Evolutionary conservation across 1,284 basidiomycete species (phyloP).

Genomic region (Trametes sp.): DNA sequence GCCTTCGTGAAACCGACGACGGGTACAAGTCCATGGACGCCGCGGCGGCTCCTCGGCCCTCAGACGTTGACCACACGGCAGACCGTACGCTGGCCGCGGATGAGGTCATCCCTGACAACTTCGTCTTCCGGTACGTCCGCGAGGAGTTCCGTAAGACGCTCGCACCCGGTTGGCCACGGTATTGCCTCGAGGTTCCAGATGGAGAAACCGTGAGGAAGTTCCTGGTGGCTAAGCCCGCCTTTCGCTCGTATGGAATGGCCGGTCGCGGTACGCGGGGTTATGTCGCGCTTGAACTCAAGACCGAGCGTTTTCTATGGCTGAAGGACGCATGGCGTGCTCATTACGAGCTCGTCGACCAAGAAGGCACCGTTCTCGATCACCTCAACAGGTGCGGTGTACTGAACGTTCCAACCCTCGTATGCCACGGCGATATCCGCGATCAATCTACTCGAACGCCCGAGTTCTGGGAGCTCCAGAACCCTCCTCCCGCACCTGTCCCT

Average conservation of each 20-base stretch:
- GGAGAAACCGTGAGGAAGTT: neutral
- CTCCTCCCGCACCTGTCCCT: neutral
- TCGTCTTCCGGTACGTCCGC: constrained; percentile 19
- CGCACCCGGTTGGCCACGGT: neutral
- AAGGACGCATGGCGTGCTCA: constrained; percentile 27
- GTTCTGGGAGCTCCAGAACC: neutral
- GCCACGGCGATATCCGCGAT: constrained; percentile 22
- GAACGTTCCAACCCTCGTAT: constrained; percentile 21
- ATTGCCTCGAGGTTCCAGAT: neutral
- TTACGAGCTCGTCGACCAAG: constrained; percentile 16
- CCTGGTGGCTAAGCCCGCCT: constrained; percentile 12
- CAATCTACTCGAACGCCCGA: neutral
- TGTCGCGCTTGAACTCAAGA: constrained; percentile 15
- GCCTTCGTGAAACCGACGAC: neutral
- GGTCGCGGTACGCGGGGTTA: constrained; percentile 26
- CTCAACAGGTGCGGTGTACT: constrained; percentile 9
- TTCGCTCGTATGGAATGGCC: constrained; percentile 3
- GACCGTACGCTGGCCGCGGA: neutral
- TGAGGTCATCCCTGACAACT: neutral
- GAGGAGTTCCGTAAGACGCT: constrained; percentile 8
- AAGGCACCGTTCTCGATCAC: constrained; percentile 13
- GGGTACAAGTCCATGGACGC: constrained; percentile 13
- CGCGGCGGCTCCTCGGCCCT: neutral
- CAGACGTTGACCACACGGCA: constrained; percentile 4
- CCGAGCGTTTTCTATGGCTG: constrained; percentile 17